phyloP scores from a whole-genome alignment of 2,329 filamentous ascomycete species.

The Cercospora sp. region DNA sequence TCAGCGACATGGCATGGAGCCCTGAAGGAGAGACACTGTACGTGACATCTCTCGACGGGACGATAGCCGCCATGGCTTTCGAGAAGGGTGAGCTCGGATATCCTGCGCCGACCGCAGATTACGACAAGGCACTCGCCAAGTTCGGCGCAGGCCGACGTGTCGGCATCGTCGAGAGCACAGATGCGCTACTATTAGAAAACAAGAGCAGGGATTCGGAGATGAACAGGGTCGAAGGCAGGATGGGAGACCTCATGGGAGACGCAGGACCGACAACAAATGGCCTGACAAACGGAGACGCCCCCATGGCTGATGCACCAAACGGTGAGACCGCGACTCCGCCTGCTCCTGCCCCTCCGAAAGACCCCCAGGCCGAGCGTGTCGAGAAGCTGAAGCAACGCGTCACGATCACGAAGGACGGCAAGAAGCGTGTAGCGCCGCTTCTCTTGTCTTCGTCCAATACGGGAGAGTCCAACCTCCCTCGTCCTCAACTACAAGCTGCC shows the following conservation, averaged over 20 bases:
- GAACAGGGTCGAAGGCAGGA: conserved; percentile 85
- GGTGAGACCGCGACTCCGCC: conserved; percentile 35
- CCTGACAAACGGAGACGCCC: conserved; percentile 37
- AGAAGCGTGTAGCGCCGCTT: conserved; percentile 90
- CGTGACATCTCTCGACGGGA: conserved; percentile 84
- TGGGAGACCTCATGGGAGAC: conserved; percentile 98
- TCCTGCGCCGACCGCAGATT: conserved; percentile 81
- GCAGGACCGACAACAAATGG: conserved; percentile 58
- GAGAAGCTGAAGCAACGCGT: conserved; percentile 84
- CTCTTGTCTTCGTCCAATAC: conserved; percentile 82
- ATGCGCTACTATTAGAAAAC: conserved; percentile 83
- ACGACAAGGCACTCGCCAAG: conserved; percentile 88
- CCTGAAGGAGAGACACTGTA: conserved; percentile 87
- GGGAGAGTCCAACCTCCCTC: conserved; percentile 82
- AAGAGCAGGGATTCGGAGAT: conserved; percentile 84
- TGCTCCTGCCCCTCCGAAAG: conserved; percentile 41
- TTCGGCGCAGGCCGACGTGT: conserved; percentile 87
- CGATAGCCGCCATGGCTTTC: conserved; percentile 79
- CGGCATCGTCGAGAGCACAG: conserved; percentile 89
- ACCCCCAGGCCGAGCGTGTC: conserved; percentile 60
- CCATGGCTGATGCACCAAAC: conserved; percentile 47
- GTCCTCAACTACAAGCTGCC: conserved; percentile 81
- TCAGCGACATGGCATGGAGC: conserved; percentile 91
- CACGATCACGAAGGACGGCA: conserved; percentile 93
- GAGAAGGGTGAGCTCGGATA: conserved; percentile 86